A percentile compares a stretch with the other conserved stretches of the same genome.
Evolutionary conservation across 1,139 yeast genomes (phyloP).

Genomic region (Geotrichum restrictum): DNA sequence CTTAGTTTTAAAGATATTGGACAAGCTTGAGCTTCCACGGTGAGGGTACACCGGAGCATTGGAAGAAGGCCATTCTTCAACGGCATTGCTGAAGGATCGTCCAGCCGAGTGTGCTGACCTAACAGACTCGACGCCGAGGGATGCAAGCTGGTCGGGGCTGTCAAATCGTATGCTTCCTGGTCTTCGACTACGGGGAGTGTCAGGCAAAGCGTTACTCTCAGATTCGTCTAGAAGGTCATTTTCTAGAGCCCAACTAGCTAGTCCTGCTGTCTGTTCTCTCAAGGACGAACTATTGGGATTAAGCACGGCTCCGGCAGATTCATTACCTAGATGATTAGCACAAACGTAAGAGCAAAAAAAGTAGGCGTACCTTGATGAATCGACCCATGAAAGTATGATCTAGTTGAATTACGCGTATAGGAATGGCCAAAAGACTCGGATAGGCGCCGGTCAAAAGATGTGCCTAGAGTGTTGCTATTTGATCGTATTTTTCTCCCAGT

Average conservation of each 20-base stretch:
- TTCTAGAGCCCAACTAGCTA: conserved; percentile 57
- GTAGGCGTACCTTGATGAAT: conserved; percentile 8
- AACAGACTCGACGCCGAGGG: conserved; percentile 2
- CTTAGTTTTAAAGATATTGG: neutral
- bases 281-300: conserved; percentile 38
- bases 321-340: neutral
- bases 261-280: conserved; percentile 61
- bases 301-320: neutral
- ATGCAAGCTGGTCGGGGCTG: neutral
- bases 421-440: conserved; percentile 17
- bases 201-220: neutral
- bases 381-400: conserved; percentile 11
- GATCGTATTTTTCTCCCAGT: conserved; percentile 4
- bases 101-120: neutral
- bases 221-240: conserved; percentile 33
- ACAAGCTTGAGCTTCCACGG: conserved; percentile 7
- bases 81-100: conserved; percentile 4
- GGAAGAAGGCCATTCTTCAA: conserved; percentile 18
- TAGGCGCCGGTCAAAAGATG: conserved; percentile 6
- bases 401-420: conserved; percentile 12
- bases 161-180: conserved; percentile 5
- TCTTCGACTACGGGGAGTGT: neutral
- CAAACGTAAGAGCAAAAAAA: neutral
- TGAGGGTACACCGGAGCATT: conserved; percentile 20
- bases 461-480: neutral